phyloP scores from a whole-genome alignment of 2,329 filamentous ascomycete genomes.

The Pseudopithomyces chartarum region DNA sequence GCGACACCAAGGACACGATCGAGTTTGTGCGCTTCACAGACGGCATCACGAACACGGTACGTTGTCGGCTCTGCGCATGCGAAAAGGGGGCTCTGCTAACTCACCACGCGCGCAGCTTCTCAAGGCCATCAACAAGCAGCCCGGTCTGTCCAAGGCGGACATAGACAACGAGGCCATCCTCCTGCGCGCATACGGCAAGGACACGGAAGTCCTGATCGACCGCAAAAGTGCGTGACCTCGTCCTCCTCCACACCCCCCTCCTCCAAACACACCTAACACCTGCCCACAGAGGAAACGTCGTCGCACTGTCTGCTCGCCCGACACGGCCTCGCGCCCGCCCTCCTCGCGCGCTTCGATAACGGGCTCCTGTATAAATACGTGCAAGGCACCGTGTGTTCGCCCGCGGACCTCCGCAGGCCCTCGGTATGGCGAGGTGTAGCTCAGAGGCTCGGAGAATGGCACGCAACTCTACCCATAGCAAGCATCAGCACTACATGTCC shows the following conservation, averaged over 20 bases:
- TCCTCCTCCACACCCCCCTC: slow-evolving; percentile 2
- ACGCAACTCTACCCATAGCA: slow-evolving; percentile 69
- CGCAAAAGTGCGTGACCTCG: slow-evolving; percentile 75
- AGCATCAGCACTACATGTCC: slow-evolving; percentile 52
- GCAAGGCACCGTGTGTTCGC: slow-evolving; percentile 76
- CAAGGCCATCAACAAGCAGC: slow-evolving; percentile 73
- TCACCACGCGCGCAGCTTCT: slow-evolving; percentile 55
- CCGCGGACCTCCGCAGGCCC: slow-evolving; percentile 77
- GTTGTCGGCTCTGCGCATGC: slow-evolving; percentile 30
- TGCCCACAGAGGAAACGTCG: slow-evolving; percentile 60
- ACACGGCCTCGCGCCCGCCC: slow-evolving; percentile 79
- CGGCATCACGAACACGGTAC: slow-evolving; percentile 92
- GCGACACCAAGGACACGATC: slow-evolving; percentile 71
- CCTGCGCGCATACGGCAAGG: slow-evolving; percentile 90
- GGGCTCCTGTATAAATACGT: slow-evolving; percentile 95
- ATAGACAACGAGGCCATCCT: slow-evolving; percentile 85
- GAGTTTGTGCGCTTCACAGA: slow-evolving; percentile 93
- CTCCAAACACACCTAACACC: slow-evolving; percentile 16
- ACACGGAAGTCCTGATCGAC: slow-evolving; percentile 94
- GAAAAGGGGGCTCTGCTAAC: slow-evolving; percentile 12
- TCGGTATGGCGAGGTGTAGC: slow-evolving; percentile 84
- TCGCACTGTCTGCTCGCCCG: slow-evolving; percentile 86
- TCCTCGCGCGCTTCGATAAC: slow-evolving; percentile 92
- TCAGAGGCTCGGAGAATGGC: slow-evolving; percentile 86
- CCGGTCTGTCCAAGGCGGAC: slow-evolving; percentile 74